Evolutionary conservation across 106 monocot genomes (phyloP).

Genomic region (Ottelia alismoides): DNA sequence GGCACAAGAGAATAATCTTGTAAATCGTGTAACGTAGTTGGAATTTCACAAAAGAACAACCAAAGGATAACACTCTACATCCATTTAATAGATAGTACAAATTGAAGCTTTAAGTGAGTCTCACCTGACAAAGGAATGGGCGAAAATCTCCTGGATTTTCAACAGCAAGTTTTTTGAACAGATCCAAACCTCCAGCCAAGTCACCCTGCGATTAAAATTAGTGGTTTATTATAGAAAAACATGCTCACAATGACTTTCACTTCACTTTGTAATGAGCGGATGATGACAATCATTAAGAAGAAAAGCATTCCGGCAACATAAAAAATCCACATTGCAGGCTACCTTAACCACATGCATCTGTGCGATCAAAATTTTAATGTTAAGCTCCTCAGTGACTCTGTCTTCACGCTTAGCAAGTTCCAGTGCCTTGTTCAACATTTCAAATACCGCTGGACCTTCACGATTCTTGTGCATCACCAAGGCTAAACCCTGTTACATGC

Average conservation of each 20-base stretch:
- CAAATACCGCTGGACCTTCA: slow-evolving; percentile 54
- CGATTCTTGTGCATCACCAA: slow-evolving; percentile 74
- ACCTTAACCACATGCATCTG: slow-evolving; percentile 93
- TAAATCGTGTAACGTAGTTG: too few relatives aligned
- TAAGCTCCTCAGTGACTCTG: slow-evolving; percentile 69
- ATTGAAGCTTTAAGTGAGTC: too few relatives aligned
- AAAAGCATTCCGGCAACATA: too few relatives aligned
- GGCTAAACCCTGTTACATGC: slow-evolving; percentile 64
- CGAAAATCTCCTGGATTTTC: slow-evolving; percentile 82
- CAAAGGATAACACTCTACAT: too few relatives aligned
- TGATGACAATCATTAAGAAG: too few relatives aligned
- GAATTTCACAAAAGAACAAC: too few relatives aligned
- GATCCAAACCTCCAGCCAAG: slow-evolving; percentile 47
- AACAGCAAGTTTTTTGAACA: slow-evolving; percentile 53
- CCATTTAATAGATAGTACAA: too few relatives aligned
- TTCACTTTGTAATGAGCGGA: too few relatives aligned
- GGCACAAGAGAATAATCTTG: too few relatives aligned
- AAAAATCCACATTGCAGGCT: too few relatives aligned
- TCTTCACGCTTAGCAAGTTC: slow-evolving; percentile 58
- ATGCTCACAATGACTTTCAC: too few relatives aligned
- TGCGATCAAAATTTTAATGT: slow-evolving; percentile 77
- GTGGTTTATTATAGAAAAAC: too few relatives aligned
- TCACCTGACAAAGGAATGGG: slow-evolving; percentile 86
- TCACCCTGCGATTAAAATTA: slow-evolving; percentile 41
- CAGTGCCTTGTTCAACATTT: slow-evolving; percentile 69